A percentile compares a stretch with the other conserved stretches of the same genome.
phyloP scores from a whole-genome alignment of 805 yeast species.

The Yarrowia deformans region DNA sequence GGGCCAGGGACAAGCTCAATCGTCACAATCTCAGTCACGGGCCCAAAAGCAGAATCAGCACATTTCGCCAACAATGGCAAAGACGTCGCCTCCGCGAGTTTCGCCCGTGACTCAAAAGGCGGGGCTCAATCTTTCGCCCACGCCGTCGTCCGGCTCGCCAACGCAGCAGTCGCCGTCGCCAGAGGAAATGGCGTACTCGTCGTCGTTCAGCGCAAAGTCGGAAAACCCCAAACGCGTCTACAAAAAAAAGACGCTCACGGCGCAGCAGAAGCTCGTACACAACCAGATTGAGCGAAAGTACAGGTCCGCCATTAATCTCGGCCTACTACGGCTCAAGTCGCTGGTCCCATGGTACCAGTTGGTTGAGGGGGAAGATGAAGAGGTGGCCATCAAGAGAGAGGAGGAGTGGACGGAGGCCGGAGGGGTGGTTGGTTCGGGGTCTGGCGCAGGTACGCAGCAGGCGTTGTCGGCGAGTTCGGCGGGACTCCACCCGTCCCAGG shows the following conservation, averaged over 20 bases:
- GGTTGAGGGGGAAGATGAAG: conserved; percentile 9
- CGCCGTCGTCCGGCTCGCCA: conserved; percentile 2
- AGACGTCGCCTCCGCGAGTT: not conserved
- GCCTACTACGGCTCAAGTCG: conserved; percentile 9
- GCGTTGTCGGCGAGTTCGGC: not conserved
- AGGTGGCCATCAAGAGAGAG: conserved; percentile 4
- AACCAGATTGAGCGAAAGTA: conserved; percentile 31
- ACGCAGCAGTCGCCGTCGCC: conserved; percentile 3
- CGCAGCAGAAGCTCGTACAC: conserved; percentile 23
- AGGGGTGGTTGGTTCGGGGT: not conserved
- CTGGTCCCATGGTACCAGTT: conserved; percentile 27
- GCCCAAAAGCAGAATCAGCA: not conserved
- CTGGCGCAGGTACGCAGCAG: not conserved
- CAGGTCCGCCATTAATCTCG: conserved; percentile 23
- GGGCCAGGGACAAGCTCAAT: not conserved
- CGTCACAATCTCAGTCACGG: not conserved
- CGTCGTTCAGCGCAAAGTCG: conserved; percentile 16
- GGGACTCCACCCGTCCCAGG: conserved; percentile 7
- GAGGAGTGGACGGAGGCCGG: conserved; percentile 13
- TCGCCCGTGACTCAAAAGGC: conserved; percentile 2
- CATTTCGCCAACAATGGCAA: not conserved
- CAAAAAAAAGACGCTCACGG: conserved; percentile 33
- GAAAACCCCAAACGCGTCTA: conserved; percentile 27
- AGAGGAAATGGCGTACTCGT: conserved; percentile 28
- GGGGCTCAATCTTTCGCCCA: conserved; percentile 8